These are phyloP conservation scores for Ophiognomonia clavigignenti-juglandacearum DNA, from an alignment of 2,329 filamentous ascomycete genomes.

Conservation along the genomic window DNA sequence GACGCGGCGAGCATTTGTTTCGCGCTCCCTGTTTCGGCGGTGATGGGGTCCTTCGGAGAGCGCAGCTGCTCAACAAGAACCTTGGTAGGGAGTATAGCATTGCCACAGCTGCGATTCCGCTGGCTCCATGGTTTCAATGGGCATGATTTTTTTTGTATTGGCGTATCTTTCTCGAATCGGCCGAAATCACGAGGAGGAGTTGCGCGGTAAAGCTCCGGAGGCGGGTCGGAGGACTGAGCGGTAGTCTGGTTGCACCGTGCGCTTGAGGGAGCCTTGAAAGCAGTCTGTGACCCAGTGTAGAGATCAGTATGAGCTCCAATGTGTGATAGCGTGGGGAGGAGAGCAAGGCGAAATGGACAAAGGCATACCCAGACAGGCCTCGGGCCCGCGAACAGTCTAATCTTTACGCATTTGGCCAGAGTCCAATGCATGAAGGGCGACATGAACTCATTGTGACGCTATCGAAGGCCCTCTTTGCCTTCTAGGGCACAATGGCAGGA, in stretches of 20 bases:
- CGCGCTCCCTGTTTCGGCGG: constrained; percentile 4
- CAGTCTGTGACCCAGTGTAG: neutral
- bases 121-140: neutral
- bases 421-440: constrained; percentile 3
- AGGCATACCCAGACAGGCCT: too few species aligned
- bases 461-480: neutral
- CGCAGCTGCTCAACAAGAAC: constrained; percentile 4
- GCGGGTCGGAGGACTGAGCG: neutral
- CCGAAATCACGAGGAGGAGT: neutral
- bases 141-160: neutral
- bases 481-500: neutral
- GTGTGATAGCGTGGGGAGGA: too few species aligned
- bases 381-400: too few species aligned
- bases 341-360: too few species aligned
- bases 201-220: neutral
- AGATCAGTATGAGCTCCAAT: neutral
- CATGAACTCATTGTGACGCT: constrained; percentile 4
- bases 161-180: too few species aligned
- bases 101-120: neutral
- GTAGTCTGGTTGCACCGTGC: too few species aligned
- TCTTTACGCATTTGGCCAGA: neutral
- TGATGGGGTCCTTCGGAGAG: neutral
- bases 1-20: constrained; percentile 16
- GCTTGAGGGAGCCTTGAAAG: neutral
- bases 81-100: constrained; percentile 5